These are phyloP conservation scores for Pseudoneurospora amorphoporcata DNA, from an alignment of 495 filamentous ascomycete species.

Conservation along the genomic window DNA sequence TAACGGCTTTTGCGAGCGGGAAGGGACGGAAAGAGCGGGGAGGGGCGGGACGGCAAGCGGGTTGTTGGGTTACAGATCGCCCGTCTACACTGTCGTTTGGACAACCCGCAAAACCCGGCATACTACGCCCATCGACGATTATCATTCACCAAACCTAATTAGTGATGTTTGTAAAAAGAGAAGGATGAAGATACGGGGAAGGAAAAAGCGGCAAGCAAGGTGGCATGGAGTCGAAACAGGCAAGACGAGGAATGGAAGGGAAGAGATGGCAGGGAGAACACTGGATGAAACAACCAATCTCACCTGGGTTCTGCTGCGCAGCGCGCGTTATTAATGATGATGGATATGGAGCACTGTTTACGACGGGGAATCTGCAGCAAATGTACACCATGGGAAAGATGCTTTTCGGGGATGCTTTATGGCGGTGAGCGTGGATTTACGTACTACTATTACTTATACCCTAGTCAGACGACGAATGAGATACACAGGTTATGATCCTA, in stretches of 20 bases:
- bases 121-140: background rate
- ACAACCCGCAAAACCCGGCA: background rate
- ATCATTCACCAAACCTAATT: background rate
- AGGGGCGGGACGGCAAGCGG: background rate
- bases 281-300: background rate
- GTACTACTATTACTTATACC: background rate
- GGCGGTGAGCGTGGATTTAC: background rate
- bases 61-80: background rate
- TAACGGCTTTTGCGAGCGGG: background rate
- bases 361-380: background rate
- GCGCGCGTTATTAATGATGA: background rate
- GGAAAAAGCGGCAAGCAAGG: background rate
- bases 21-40: background rate
- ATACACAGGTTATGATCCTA: background rate
- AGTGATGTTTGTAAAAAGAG: background rate
- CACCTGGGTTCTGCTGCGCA: background rate
- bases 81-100: background rate
- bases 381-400: background rate
- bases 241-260: background rate
- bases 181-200: background rate
- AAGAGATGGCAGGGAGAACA: background rate
- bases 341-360: background rate
- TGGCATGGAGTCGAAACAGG: background rate
- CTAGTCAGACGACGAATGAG: background rate
- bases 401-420: background rate